Evolutionary conservation across 306 rosid genomes (phyloP), one percentile per base, ranked within the genome.

Genomic region (Vigna angularis): DNA sequence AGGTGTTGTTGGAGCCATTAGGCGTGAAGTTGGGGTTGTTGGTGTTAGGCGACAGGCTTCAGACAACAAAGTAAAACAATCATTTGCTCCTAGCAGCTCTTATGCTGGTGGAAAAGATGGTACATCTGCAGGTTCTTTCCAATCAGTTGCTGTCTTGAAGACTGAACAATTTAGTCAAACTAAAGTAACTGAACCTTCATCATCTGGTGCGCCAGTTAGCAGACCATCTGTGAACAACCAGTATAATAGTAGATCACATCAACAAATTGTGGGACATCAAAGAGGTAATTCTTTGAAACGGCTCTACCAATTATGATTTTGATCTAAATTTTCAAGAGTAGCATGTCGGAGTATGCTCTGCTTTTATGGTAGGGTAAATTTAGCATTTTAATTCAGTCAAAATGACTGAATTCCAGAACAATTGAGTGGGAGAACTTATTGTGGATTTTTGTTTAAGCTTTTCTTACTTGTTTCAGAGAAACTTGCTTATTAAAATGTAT

Each of bases 1-100:
- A 51, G 96, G 93, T 66, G 79, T 84, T 83, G 93, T 94, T 82
- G 99, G 99, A 71, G 98, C 99, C 36, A 96, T 96, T 78, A 90
- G 90, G 84, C 98, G 99, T 66, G 99, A 93, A 81, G 97, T 96
- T 64, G 98, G 98, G 82, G 92, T 91, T 17, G 97, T 88, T 66
- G 98, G 99, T 52, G 87, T 89, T 80, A 91, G 97, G 44, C 76
- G 93, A 57, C 99, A 86, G 77, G 73, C 93, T 76, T 86, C 92
- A 63, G 98, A 89, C 17, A 79, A 78, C 74, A 74, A 86, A 32
- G 83, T 66, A 45, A 88, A 85, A 68, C 88, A 89, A 76, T 83
- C 90, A 51, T 83, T 86, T 78, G 81, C 70, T 82, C 85, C 96
- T 47, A 78, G 87, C 74, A 85, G 83, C 79, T 83, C 97, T 71